These are phyloP conservation scores for Hymenoscyphus repandus DNA, from an alignment of 2,329 filamentous ascomycete species.

Conservation along the genomic window DNA sequence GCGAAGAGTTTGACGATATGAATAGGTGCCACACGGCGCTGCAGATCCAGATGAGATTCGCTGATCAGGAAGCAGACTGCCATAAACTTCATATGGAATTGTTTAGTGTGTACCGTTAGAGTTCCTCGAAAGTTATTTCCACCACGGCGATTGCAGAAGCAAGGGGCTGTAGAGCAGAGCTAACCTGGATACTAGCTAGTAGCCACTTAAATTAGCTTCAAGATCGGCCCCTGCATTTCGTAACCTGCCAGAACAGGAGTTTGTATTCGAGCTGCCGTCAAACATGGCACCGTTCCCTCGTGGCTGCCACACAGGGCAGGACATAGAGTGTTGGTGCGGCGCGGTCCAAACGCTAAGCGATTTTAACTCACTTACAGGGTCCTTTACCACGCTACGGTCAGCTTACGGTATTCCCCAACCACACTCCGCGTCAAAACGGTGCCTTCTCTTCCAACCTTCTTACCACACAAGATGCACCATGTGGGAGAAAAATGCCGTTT, in stretches of 20 bases:
- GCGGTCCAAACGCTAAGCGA: background rate
- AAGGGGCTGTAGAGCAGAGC: background rate
- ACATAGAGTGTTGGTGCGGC: background rate
- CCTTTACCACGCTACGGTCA: background rate
- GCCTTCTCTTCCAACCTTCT: background rate
- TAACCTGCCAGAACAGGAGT: no score
- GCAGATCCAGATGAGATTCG: no score
- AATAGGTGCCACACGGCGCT: no score
- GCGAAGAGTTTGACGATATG: background rate
- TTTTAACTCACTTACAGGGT: no score
- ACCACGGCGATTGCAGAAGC: background rate
- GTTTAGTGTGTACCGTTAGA: no score
- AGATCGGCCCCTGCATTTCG: background rate
- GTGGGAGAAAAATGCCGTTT: background rate
- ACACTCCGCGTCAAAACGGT: conserved; percentile 3
- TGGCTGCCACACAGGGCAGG: no score
- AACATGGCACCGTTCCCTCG: no score
- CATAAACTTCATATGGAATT: no score
- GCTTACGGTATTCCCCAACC: conserved; percentile 7
- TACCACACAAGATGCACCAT: background rate
- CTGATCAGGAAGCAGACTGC: no score
- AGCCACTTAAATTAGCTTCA: background rate
- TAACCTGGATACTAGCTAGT: no score
- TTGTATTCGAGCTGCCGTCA: no score
- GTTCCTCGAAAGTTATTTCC: no score